Evolutionary conservation across 164 flowering plant genomes (phyloP), one percentile per base, ranked within the genome.

Genomic region (Cinnamomum chago): DNA sequence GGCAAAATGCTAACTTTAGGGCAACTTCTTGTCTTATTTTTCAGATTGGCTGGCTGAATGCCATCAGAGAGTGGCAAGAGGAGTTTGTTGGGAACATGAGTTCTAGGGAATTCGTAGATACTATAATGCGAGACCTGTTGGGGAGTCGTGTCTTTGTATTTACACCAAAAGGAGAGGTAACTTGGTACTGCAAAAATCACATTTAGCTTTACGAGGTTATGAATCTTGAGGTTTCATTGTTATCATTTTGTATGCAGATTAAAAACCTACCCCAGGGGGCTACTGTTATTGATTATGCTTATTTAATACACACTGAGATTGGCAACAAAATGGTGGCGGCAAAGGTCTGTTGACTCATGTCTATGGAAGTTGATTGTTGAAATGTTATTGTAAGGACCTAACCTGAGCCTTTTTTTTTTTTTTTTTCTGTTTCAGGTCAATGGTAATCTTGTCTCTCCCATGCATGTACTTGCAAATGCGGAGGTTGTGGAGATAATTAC

Each of bases 271-370:
- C 98, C 0, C 86, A 89, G 82, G 99, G 99, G 50, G 98, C 98
- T 15, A 93, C 99, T 2, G 97, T 84, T 66, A 82, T 95, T 85
- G 99, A 95, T 81, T 95, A 95, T 84, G 99, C 99, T 66, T 95
- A 95, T 78, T 90, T 90, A 87, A 93, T 95, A 80, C 98, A 95
- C 82, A 93, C 98, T 70, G 99, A 95, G 81, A 86, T 95, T 82
- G 99, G 99, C 68, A 95, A 95, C 85, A 93, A 92, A 82, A 93
- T 95, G 96, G 97, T 93, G 75, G 99, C 98, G 77, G 99, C 97
- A 66, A 95, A 93, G 97, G 99, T 93, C 84, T 67, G 72, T n/a
- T 25, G 18, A n/a, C 47, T 35, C 20, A 5, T 35, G 5, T 15
- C 24, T 20, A 0, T 9, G n/a, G 15, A 30, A 65, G 60, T 7